phyloP scores from a whole-genome alignment of 1,284 basidiomycete genomes.

The Kwoniella shivajii region DNA sequence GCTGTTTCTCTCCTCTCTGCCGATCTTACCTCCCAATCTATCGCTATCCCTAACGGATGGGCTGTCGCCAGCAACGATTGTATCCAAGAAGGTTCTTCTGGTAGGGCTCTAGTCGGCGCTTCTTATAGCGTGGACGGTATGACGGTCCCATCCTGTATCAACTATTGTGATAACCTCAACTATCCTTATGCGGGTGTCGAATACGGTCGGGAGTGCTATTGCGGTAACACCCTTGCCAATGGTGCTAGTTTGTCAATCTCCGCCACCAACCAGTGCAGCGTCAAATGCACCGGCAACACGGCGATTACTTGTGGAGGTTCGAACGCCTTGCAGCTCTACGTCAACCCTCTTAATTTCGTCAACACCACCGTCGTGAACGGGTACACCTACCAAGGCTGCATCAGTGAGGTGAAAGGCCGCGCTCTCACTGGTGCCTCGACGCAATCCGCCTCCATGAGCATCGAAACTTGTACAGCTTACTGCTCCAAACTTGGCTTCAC shows the following conservation, averaged over 20 bases:
- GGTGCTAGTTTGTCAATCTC: slow-evolving; percentile 9
- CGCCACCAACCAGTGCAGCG: slow-evolving; percentile 6
- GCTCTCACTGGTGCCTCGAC: slow-evolving; percentile 13
- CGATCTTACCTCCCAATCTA: slow-evolving; percentile 9
- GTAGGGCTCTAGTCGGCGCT: slow-evolving; percentile 31
- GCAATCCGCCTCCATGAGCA: slow-evolving; percentile 13
- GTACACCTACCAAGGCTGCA: slow-evolving; percentile 12
- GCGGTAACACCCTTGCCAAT: slow-evolving; percentile 21
- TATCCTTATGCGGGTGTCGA: slow-evolving; percentile 28
- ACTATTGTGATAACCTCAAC: slow-evolving; percentile 24
- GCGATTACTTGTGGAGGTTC: slow-evolving; percentile 14
- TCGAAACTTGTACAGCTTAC: slow-evolving; percentile 18
- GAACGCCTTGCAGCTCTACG: slow-evolving; percentile 17
- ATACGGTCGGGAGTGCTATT: slow-evolving; percentile 26
- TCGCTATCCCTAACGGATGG: slow-evolving; percentile 28
- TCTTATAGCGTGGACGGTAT: slow-evolving; percentile 16
- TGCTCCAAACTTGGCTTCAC: slow-evolving; percentile 27
- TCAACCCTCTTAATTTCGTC: slow-evolving; percentile 15
- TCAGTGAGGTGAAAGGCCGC: slow-evolving; percentile 15
- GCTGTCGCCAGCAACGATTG: slow-evolving; percentile 19
- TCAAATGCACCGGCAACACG: slow-evolving; percentile 14
- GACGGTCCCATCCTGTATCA: slow-evolving; percentile 32
- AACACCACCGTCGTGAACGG: slow-evolving; percentile 1
- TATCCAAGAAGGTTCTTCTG: slow-evolving; percentile 20
- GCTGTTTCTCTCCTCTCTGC: slow-evolving; percentile 8